Conservation (phyloP, 2,329 filamentous ascomycete genomes). For the Penicillium hesseltinei region DNA sequence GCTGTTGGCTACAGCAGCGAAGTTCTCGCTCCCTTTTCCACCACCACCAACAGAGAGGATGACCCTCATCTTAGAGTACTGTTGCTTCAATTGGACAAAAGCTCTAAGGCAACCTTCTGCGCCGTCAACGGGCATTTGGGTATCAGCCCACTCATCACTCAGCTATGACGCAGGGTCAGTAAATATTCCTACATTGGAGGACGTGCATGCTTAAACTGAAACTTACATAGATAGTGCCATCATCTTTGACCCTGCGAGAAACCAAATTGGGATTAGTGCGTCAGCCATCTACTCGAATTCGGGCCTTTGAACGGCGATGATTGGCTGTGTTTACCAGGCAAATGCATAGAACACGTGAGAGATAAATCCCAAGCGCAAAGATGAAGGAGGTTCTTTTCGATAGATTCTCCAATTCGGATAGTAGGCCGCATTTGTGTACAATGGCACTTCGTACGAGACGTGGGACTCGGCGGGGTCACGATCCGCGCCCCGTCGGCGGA, state of each 20-base stretch:
- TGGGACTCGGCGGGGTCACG: slow-evolving; percentile 17
- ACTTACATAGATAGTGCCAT: slow-evolving; percentile 73
- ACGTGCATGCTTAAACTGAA: background rate
- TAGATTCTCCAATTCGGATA: slow-evolving; percentile 80
- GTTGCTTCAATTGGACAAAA: slow-evolving; percentile 68
- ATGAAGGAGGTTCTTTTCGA: slow-evolving; percentile 68
- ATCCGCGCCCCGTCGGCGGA: slow-evolving; percentile 18
- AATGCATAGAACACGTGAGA: slow-evolving; percentile 83
- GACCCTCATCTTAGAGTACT: slow-evolving; percentile 69
- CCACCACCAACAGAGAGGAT: slow-evolving; percentile 74
- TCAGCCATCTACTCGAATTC: slow-evolving; percentile 20
- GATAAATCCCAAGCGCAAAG: slow-evolving; percentile 71
- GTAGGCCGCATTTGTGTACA: slow-evolving; percentile 70
- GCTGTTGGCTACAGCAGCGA: slow-evolving; percentile 64
- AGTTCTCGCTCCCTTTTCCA: slow-evolving; percentile 61
- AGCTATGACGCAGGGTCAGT: slow-evolving; percentile 51
- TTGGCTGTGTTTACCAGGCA: slow-evolving; percentile 53
- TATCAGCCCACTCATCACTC: slow-evolving; percentile 76
- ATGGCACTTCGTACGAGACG: slow-evolving; percentile 37
- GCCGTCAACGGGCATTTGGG: slow-evolving; percentile 69
- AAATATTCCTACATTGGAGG: background rate
- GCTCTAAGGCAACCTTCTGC: slow-evolving; percentile 69
- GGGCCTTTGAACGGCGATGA: slow-evolving; percentile 7
- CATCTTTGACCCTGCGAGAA: slow-evolving; percentile 59
- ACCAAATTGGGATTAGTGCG: slow-evolving; percentile 23